These are phyloP conservation scores for Bipolaris bicolor DNA, from an alignment of 2,329 filamentous ascomycete genomes.

Conservation along the genomic window DNA sequence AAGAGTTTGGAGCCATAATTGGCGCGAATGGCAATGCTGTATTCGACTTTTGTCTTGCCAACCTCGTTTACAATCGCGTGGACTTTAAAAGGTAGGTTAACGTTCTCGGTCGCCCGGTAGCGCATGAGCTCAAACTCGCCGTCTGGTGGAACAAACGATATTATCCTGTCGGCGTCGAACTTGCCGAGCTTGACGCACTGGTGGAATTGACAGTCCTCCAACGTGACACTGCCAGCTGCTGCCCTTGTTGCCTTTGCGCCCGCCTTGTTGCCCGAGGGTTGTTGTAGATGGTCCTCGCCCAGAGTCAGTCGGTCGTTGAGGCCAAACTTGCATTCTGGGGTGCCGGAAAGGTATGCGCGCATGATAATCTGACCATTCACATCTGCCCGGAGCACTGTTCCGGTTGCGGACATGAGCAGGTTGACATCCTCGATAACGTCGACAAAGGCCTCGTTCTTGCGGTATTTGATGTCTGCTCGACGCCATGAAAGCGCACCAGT, in stretches of 20 bases:
- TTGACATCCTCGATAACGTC: slow-evolving; percentile 99
- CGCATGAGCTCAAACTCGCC: slow-evolving; percentile 99
- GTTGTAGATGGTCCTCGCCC: slow-evolving; percentile 68
- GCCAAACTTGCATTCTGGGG: slow-evolving; percentile 98
- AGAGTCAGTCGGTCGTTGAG: slow-evolving; percentile 93
- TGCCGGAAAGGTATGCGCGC: slow-evolving; percentile 95
- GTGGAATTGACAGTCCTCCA: slow-evolving; percentile 98
- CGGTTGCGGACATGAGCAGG: slow-evolving; percentile 97
- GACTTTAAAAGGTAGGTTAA: slow-evolving; percentile 98
- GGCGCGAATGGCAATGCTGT: slow-evolving; percentile 95
- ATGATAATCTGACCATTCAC: slow-evolving; percentile 98
- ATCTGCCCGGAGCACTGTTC: slow-evolving; percentile 91
- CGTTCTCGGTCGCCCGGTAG: slow-evolving; percentile 96
- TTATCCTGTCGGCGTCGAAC: slow-evolving; percentile 95
- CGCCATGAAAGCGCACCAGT: slow-evolving; percentile 97
- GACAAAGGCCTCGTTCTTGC: slow-evolving; percentile 99
- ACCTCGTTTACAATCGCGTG: slow-evolving; percentile 98
- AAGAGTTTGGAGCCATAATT: slow-evolving; percentile 97
- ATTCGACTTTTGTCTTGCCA: slow-evolving; percentile 96
- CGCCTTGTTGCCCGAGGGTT: slow-evolving; percentile 73
- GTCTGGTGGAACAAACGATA: slow-evolving; percentile 94
- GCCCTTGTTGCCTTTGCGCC: slow-evolving; percentile 92
- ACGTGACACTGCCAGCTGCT: slow-evolving; percentile 89
- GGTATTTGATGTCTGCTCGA: slow-evolving; percentile 96
- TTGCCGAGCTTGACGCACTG: slow-evolving; percentile 98